Evolutionary conservation across 441 rosid genomes (phyloP).

Genomic region (Adansonia madagascariensis): DNA sequence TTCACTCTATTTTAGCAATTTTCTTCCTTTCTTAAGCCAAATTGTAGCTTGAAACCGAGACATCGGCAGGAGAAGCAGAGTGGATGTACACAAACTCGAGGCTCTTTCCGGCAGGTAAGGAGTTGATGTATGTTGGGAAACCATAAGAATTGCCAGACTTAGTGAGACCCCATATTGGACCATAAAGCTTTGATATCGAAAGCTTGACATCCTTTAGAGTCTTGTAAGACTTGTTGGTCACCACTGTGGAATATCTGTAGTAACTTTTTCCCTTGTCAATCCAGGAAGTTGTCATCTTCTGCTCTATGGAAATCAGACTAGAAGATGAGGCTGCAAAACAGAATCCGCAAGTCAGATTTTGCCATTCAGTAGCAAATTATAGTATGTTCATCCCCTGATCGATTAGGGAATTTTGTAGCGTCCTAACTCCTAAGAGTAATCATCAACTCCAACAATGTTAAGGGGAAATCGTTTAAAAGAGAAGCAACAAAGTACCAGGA

Average conservation of each 20-base stretch:
- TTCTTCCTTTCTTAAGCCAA: constrained; percentile 52
- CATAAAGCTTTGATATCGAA: constrained; percentile 78
- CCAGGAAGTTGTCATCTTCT: constrained; percentile 82
- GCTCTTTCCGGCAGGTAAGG: constrained; percentile 72
- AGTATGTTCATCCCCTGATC: not conserved
- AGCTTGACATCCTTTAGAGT: constrained; percentile 65
- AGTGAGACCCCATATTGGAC: constrained; percentile 90
- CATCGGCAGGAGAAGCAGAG: constrained; percentile 65
- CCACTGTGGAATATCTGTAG: constrained; percentile 82
- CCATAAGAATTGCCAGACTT: constrained; percentile 57
- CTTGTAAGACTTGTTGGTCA: constrained; percentile 76
- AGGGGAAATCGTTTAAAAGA: not conserved
- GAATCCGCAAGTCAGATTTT: not conserved
- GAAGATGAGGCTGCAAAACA: constrained; percentile 52
- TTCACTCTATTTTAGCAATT: constrained; percentile 13
- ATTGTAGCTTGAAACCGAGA: constrained; percentile 75
- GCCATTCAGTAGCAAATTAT: not conserved
- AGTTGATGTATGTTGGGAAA: constrained; percentile 74
- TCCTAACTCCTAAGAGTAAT: not conserved
- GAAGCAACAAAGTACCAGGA: constrained; percentile 51
- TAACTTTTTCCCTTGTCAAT: constrained; percentile 62
- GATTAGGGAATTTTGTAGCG: not conserved
- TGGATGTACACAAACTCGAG: constrained; percentile 92
- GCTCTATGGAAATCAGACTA: constrained; percentile 63
- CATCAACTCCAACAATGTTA: not conserved